phyloP scores from a whole-genome alignment of 441 rosid genomes.

The Melastoma candidum region DNA sequence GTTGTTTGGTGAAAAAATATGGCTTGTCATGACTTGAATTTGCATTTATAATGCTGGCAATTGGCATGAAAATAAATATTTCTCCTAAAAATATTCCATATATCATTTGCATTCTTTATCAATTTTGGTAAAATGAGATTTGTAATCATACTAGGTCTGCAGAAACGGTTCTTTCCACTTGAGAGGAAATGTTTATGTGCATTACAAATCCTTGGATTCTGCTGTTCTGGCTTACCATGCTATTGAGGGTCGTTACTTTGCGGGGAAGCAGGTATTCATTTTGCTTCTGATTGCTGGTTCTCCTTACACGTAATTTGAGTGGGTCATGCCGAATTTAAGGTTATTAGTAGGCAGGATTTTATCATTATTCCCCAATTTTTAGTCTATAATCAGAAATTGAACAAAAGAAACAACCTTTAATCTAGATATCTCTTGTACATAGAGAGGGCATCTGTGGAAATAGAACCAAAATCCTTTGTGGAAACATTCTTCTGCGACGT shows the following conservation, averaged over 20 bases:
- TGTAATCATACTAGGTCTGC: constrained; percentile 50
- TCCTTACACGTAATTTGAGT: neutral
- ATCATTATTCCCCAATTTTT: too few species aligned
- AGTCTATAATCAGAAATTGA: too few species aligned
- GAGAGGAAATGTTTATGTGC: constrained; percentile 87
- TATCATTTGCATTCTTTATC: neutral
- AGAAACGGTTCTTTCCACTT: constrained; percentile 83
- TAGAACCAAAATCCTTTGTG: too few species aligned
- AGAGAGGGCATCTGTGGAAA: too few species aligned
- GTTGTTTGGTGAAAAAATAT: neutral
- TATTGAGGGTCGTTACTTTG: constrained; percentile 78
- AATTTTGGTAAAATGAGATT: constrained; percentile 5
- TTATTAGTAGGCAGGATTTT: too few species aligned
- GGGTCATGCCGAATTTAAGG: neutral
- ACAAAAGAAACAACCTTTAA: too few species aligned
- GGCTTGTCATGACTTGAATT: neutral
- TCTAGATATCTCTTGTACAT: too few species aligned
- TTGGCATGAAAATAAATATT: neutral
- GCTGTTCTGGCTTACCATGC: constrained; percentile 59
- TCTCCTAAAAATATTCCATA: neutral
- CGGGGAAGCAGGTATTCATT: constrained; percentile 72
- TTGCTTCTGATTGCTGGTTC: constrained; percentile 4
- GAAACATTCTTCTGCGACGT: too few species aligned
- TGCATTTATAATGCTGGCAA: neutral
- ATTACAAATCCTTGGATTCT: constrained; percentile 72